Percentiles rank a stretch among this genome's conserved stretches.
Conservation (phyloP, 1,139 yeast genomes). For the Kurtzmaniella quercitrusa region DNA sequence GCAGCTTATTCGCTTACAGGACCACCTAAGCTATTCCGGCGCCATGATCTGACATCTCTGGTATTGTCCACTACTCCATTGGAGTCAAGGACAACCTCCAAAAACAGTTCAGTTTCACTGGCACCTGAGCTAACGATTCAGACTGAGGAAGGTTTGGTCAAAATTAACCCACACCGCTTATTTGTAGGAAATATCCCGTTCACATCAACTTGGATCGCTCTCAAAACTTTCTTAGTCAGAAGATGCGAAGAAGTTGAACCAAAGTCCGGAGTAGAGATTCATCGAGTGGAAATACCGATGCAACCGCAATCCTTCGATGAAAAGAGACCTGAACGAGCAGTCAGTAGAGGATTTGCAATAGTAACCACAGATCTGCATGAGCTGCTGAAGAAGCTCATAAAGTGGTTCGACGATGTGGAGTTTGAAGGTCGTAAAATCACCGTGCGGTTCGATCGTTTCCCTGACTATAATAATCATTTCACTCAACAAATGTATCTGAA, state of each 20-base stretch:
- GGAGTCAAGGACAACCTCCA: neutral
- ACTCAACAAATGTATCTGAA: constrained; percentile 26
- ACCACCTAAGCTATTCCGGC: neutral
- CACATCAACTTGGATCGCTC: constrained; percentile 51
- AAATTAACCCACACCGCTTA: constrained; percentile 37
- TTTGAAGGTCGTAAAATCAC: constrained; percentile 60
- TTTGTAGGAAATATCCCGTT: constrained; percentile 60
- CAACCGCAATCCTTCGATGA: constrained; percentile 17
- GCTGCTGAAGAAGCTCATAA: constrained; percentile 51
- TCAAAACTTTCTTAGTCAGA: constrained; percentile 43
- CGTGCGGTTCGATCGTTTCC: constrained; percentile 54
- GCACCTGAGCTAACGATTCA: constrained; percentile 14
- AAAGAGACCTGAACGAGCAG: constrained; percentile 21
- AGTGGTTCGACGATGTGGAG: constrained; percentile 43
- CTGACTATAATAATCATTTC: constrained; percentile 35
- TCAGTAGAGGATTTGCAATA: constrained; percentile 61
- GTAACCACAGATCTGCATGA: constrained; percentile 49
- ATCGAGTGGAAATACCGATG: constrained; percentile 55
- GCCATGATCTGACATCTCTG: neutral
- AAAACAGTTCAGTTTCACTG: neutral
- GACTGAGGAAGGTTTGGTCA: constrained; percentile 28
- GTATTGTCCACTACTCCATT: neutral
- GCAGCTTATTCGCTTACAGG: neutral
- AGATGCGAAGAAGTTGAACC: constrained; percentile 33
- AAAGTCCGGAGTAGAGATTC: constrained; percentile 26